Base-by-base conservation (phyloP, 2,329 filamentous ascomycete genomes). In the Verticillium isaacii region DNA sequence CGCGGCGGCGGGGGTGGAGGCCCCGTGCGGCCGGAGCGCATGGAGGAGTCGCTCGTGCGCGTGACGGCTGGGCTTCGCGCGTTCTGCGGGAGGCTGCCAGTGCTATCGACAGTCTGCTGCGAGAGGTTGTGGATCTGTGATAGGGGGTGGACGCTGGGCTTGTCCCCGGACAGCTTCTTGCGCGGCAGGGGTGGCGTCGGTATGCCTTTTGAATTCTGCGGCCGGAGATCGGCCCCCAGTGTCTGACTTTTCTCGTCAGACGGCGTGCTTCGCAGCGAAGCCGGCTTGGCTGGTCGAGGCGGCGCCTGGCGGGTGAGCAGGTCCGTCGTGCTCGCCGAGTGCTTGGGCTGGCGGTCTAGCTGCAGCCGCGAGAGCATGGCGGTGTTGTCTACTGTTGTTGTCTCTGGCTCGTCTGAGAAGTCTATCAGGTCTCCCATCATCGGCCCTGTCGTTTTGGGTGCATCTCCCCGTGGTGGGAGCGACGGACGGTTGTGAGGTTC, bases 351-450 rank as follows among this genome's bases (percentile, higher is more conserved):
- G 12, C 65, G 64, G 55, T 67, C 69, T 34, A 14, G 71, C 57
- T 58, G 75, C 71, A 19, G 70, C 19, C 55, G 41, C 64, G 2
- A 75, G 66, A 36, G 71, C 70, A 11, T 67, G 71, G 5, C 76
- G 70, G 25, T 32, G 32, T 59, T 54, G 45, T 76, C 69, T 1
- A 75, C 61, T 3, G 67, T 73, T 2, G 69, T 68, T 39, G 77
- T 72, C 56, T 77, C 73, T 0, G 82, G 78, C 59, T 85, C 82
- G 15, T 85, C 82, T 0, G 82, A 82, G 37, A 89, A 76, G 69
- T 89, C 85, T 34, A 89, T 88, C 45, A 89, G 69, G 5, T 81
- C 83, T 1, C 84, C 86, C 77, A 84, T 85, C n/a, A 71, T 69
- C 11, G 75, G 79, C 12, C 74, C 76, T 2, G 71, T 57, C 1